These are phyloP conservation scores for Clathrospora elynae DNA, from an alignment of 2,329 filamentous ascomycete species.

Conservation along the genomic window DNA sequence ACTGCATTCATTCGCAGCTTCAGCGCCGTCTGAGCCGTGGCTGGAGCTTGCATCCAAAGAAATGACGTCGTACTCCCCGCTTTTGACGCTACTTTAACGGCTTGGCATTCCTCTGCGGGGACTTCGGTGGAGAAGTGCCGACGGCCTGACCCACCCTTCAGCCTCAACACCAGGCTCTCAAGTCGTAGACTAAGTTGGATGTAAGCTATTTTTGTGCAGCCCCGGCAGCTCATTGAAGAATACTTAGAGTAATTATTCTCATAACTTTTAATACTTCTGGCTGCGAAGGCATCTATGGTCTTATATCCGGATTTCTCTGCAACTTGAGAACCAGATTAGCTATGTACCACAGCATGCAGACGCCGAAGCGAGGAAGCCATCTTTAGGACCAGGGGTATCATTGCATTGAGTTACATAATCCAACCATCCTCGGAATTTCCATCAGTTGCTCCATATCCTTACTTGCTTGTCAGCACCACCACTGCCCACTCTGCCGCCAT, in stretches of 20 bases:
- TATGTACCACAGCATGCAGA: not conserved
- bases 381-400: slow-evolving; percentile 16
- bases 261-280: no score
- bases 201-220: no score
- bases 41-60: slow-evolving; percentile 17
- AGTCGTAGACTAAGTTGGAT: not conserved
- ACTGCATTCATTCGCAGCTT: slow-evolving; percentile 18
- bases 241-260: no score
- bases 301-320: no score
- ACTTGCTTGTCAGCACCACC: slow-evolving; percentile 88
- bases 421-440: slow-evolving; percentile 2
- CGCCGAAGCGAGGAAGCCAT: not conserved
- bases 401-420: not conserved
- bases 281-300: no score
- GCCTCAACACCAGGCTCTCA: slow-evolving; percentile 12
- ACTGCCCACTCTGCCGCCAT: slow-evolving; percentile 85
- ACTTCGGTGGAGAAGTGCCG: no score
- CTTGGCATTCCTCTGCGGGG: slow-evolving; percentile 27
- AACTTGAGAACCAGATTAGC: no score
- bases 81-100: slow-evolving; percentile 21
- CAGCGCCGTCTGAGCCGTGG: slow-evolving; percentile 27
- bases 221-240: no score
- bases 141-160: slow-evolving; percentile 11
- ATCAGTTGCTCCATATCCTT: slow-evolving; percentile 66
- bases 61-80: slow-evolving; percentile 28